Evolutionary conservation across 108 stramenopile species (phyloP).

Genomic region (Cyclotella cryptica): DNA sequence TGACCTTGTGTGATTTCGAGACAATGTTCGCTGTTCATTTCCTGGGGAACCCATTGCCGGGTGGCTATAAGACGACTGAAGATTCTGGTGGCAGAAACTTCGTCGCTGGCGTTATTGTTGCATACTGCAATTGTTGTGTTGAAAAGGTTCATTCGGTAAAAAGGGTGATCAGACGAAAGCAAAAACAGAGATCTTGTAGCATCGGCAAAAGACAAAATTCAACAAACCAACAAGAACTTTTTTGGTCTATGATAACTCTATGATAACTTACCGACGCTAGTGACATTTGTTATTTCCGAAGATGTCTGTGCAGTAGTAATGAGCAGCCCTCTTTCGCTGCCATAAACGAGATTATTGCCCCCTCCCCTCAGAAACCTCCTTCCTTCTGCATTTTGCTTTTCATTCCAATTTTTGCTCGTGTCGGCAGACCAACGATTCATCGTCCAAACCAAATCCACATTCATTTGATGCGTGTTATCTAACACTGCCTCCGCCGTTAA

Average conservation of each 20-base stretch:
- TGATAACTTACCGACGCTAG: neutral
- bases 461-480: neutral
- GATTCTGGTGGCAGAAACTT: neutral
- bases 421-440: constrained; percentile 1
- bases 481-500: neutral
- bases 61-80: neutral
- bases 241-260: neutral
- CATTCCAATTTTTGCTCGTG: neutral
- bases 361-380: neutral
- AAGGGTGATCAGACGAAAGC: neutral
- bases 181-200: too few relatives aligned
- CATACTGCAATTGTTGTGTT: neutral
- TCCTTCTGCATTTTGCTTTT: neutral
- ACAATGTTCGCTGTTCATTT: constrained; percentile 25
- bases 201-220: neutral
- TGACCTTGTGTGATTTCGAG: constrained; percentile 21
- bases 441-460: constrained; percentile 14
- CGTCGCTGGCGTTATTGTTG: neutral
- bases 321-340: neutral
- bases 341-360: neutral
- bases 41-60: neutral
- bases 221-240: neutral
- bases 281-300: neutral
- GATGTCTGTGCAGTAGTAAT: neutral
- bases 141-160: neutral